phyloP scores from a whole-genome alignment of 495 filamentous ascomycete species.

The Penicillium waksmanii region DNA sequence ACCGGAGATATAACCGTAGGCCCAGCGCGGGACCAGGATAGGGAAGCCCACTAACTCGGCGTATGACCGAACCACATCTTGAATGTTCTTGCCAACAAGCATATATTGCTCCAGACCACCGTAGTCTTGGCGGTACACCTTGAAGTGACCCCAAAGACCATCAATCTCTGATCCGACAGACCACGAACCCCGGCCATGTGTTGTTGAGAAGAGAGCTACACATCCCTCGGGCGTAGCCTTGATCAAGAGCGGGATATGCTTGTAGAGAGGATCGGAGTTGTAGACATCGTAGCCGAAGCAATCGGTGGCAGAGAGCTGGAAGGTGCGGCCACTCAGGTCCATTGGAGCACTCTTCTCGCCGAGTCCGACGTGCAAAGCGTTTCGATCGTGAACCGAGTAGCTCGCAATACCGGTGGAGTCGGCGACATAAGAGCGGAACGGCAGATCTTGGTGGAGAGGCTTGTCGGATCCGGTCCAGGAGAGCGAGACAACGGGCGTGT shows the following conservation, averaged over 20 bases:
- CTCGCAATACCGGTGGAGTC: conserved; percentile 61
- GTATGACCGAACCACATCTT: conserved; percentile 65
- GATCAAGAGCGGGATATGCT: conserved; percentile 71
- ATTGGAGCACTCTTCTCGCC: conserved; percentile 73
- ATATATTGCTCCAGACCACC: conserved; percentile 72
- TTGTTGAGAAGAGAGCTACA: conserved; percentile 68
- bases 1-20: conserved; percentile 69
- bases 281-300: conserved; percentile 72
- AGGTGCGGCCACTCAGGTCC: conserved; percentile 68
- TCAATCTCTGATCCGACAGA: conserved; percentile 71
- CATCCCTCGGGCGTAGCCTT: conserved; percentile 62
- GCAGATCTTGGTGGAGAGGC: conserved; percentile 60
- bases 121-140: conserved; percentile 70
- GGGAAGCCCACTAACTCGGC: conserved; percentile 69
- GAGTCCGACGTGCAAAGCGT: conserved; percentile 65
- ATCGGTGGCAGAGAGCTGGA: conserved; percentile 68
- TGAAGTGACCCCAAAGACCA: conserved; percentile 70
- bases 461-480: conserved; percentile 51
- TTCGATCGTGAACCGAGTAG: conserved; percentile 60
- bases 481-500: conserved; percentile 59
- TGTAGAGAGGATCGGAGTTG: conserved; percentile 72
- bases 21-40: conserved; percentile 65
- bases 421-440: conserved; percentile 62
- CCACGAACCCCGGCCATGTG: conserved; percentile 64
- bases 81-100: conserved; percentile 65